Evolutionary conservation across 305 asterid species (phyloP), one percentile per base, ranked within the genome.

Genomic region (Rubia balearica): DNA sequence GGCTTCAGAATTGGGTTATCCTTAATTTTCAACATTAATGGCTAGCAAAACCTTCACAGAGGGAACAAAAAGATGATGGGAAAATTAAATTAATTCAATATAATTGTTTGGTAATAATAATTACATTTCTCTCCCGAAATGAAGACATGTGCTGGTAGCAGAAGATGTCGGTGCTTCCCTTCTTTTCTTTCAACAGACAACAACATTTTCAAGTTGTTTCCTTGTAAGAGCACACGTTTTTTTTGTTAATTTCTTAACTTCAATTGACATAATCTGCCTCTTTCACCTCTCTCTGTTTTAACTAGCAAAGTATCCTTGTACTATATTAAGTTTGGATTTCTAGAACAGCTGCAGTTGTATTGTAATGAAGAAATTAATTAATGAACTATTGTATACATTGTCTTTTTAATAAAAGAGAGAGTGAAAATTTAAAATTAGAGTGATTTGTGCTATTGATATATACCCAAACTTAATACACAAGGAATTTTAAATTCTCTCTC

Each of bases 61-160:
- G 40, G 70, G 70, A 36, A 67, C 63, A 62, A 14, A 49, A 14
- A n/a, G 17, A 61, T 45, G 38, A 38, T 17, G 70, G 53, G 56
- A 41, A 46, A 57, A 30, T 63, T 36, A 8, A 46, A 27, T n/a
- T n/a, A n/a, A n/a, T 16, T 53, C 17, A n/a, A n/a, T 13, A 19
- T 56, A n/a, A n/a, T n/a, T n/a, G 30, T 43, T 30, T 33, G 40
- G 71, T 30, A 30, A 30, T 3, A 30, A n/a, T n/a, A n/a, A n/a
- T 30, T 30, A 30, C 33, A 30, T 30, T 33, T 63, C 49, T 12
- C 4, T 48, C 55, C 16, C 63, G 16, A 61, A 22, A 33, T 19
- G 45, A 16, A 0, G 6, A 67, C 77, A 73, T 73, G 72, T 73
- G 72, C 62, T 43, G 61, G 63, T 67, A 46, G 76, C 72, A 67